Percentiles rank a stretch among this genome's conserved stretches.
Conservation (phyloP, 768 basidiomycete genomes). For the Calocybe cyanea region DNA sequence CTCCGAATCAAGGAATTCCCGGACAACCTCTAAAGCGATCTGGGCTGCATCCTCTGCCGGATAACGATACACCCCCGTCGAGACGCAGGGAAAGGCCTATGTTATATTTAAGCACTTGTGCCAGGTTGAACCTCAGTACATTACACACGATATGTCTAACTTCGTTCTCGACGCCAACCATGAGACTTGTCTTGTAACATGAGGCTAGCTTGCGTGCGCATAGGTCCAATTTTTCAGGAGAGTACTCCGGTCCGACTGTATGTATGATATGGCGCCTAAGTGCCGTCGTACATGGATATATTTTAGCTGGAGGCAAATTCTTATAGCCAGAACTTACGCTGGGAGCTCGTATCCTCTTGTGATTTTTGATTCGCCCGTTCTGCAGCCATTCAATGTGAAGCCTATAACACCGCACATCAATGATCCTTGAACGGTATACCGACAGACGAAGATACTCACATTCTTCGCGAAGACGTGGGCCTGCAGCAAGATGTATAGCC, state of each 20-base stretch:
- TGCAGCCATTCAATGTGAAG: slow-evolving; percentile 59
- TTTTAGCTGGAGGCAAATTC: slow-evolving; percentile 1
- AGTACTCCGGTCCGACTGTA: slow-evolving; percentile 76
- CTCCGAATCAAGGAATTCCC: slow-evolving; percentile 54
- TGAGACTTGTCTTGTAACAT: slow-evolving; percentile 64
- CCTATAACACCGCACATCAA: slow-evolving; percentile 38
- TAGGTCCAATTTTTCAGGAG: slow-evolving; percentile 30
- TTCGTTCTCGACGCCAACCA: slow-evolving; percentile 55
- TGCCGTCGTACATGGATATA: neutral
- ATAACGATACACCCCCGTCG: slow-evolving; percentile 77
- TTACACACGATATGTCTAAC: slow-evolving; percentile 59
- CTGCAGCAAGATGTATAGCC: slow-evolving; percentile 77
- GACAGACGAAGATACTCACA: no score
- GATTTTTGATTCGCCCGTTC: slow-evolving; percentile 74
- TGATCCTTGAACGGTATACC: no score
- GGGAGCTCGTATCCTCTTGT: slow-evolving; percentile 75
- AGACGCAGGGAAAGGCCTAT: slow-evolving; percentile 79
- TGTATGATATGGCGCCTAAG: slow-evolving; percentile 66
- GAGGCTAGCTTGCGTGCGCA: slow-evolving; percentile 57
- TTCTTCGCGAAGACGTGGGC: slow-evolving; percentile 59
- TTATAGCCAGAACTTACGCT: slow-evolving; percentile 51
- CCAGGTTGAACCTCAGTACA: neutral
- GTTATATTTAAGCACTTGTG: neutral
- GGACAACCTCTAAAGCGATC: slow-evolving; percentile 58
- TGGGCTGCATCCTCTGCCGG: slow-evolving; percentile 70